These are phyloP conservation scores for Pyrus communis DNA, from an alignment of 306 rosid species.

Conservation along the genomic window DNA sequence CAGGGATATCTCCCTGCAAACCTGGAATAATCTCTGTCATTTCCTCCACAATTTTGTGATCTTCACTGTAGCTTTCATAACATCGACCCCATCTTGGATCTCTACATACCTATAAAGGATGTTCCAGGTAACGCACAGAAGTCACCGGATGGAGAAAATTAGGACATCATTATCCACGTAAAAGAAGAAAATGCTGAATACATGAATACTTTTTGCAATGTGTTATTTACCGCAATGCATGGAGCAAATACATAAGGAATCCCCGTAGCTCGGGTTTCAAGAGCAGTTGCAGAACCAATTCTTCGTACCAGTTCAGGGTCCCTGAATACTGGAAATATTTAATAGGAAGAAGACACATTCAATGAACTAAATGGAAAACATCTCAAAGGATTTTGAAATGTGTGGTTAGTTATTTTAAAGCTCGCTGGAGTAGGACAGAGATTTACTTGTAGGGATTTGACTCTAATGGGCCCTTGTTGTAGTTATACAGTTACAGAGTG, in stretches of 20 bases:
- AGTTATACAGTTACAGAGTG: background rate
- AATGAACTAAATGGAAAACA: background rate
- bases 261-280: conserved; percentile 92
- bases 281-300: conserved; percentile 93
- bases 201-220: background rate
- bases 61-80: conserved; percentile 98
- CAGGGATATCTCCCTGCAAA: conserved; percentile 74
- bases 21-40: conserved; percentile 87
- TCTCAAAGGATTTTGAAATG: background rate
- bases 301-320: conserved; percentile 55
- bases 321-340: conserved; percentile 32
- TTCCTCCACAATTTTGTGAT: conserved; percentile 62
- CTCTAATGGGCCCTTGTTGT: background rate
- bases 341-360: conserved; percentile 6
- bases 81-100: conserved; percentile 99
- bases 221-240: conserved; percentile 72
- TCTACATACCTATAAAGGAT: conserved; percentile 68
- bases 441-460: background rate
- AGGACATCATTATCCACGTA: background rate
- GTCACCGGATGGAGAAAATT: background rate
- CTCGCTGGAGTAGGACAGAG: background rate
- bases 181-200: background rate
- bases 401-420: background rate
- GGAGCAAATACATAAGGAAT: conserved; percentile 91
- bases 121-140: conserved; percentile 19